A percentile compares a stretch with the other conserved stretches of the same genome.
phyloP scores from a whole-genome alignment of 768 basidiomycete genomes.

The Multifurca ochricompacta region DNA sequence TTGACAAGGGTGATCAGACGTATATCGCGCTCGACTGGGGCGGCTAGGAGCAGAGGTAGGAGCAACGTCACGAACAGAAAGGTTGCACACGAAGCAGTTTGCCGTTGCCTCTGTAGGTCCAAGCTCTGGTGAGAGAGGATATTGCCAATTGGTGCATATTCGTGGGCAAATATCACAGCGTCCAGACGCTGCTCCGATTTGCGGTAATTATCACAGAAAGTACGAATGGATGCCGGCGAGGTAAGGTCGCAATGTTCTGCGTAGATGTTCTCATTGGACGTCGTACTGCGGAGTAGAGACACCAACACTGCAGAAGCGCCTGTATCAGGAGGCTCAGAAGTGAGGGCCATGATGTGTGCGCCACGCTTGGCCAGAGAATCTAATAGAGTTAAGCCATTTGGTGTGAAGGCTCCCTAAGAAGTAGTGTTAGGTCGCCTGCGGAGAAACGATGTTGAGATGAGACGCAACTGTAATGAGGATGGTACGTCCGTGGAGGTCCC shows the following conservation, averaged over 20 bases:
- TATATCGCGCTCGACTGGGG: conserved; percentile 83
- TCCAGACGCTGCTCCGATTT: conserved; percentile 64
- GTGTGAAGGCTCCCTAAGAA: conserved; percentile 64
- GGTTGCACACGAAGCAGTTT: conserved; percentile 51
- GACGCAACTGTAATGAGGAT: conserved; percentile 61
- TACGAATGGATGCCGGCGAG: conserved; percentile 56
- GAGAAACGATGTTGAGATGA: neutral
- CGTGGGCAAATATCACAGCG: conserved; percentile 71
- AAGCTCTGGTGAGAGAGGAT: conserved; percentile 25
- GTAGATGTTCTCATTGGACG: conserved; percentile 68
- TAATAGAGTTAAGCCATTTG: conserved; percentile 60
- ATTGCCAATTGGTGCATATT: conserved; percentile 58
- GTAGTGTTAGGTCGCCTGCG: neutral
- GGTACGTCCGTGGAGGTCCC: conserved; percentile 65
- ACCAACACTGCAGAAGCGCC: conserved; percentile 51
- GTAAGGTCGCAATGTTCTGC: conserved; percentile 72
- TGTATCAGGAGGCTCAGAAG: conserved; percentile 49
- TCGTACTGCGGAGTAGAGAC: conserved; percentile 56
- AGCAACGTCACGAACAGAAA: conserved; percentile 76
- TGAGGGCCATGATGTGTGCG: conserved; percentile 72
- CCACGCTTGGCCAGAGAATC: conserved; percentile 64
- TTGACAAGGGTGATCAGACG: conserved; percentile 84
- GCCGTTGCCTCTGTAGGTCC: conserved; percentile 35
- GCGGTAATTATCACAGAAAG: conserved; percentile 63
- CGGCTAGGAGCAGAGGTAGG: conserved; percentile 70